Percentiles rank a stretch among this genome's conserved stretches.
These are phyloP conservation scores for Irpex sp. DNA, from an alignment of 1,284 basidiomycete genomes.

Conservation along the genomic window DNA sequence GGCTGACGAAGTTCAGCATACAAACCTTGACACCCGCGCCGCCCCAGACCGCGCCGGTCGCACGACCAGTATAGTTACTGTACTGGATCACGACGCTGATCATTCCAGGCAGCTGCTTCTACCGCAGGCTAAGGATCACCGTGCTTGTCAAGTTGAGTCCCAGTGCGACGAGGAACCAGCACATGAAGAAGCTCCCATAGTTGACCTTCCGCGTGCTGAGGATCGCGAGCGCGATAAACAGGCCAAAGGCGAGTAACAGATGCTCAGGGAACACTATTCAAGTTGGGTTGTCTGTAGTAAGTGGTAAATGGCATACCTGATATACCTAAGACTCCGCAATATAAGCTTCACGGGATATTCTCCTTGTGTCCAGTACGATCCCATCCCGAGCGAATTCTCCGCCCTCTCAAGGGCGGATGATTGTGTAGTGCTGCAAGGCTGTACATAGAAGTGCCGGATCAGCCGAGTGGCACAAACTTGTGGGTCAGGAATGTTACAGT, in stretches of 20 bases:
- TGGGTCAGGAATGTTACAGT: no score
- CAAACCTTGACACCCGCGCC: slow-evolving; percentile 63
- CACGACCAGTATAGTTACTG: slow-evolving; percentile 61
- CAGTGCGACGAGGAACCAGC: slow-evolving; percentile 68
- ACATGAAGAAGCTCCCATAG: slow-evolving; percentile 54
- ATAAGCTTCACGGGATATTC: slow-evolving; percentile 25
- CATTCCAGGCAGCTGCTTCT: slow-evolving; percentile 59
- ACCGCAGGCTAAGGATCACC: slow-evolving; percentile 59
- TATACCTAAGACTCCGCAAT: slow-evolving; percentile 27
- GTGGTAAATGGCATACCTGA: slow-evolving; percentile 16
- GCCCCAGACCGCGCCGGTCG: slow-evolving; percentile 64
- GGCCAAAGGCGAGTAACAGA: slow-evolving; percentile 28
- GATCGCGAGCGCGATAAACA: slow-evolving; percentile 48
- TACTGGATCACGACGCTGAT: slow-evolving; percentile 61
- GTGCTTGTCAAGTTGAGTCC: slow-evolving; percentile 70
- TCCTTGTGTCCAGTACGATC: slow-evolving; percentile 19
- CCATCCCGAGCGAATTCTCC: background rate
- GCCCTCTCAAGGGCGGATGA: no score
- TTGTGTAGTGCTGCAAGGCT: no score
- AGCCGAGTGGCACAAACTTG: no score
- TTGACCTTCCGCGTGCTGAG: slow-evolving; percentile 37
- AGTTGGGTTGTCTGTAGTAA: slow-evolving; percentile 12
- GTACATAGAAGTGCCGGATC: no score
- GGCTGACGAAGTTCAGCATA: slow-evolving; percentile 58
- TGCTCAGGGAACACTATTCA: background rate